Base-by-base conservation (phyloP, 2,329 filamentous ascomycete species). In the Ophiosphaerella herpotricha region DNA sequence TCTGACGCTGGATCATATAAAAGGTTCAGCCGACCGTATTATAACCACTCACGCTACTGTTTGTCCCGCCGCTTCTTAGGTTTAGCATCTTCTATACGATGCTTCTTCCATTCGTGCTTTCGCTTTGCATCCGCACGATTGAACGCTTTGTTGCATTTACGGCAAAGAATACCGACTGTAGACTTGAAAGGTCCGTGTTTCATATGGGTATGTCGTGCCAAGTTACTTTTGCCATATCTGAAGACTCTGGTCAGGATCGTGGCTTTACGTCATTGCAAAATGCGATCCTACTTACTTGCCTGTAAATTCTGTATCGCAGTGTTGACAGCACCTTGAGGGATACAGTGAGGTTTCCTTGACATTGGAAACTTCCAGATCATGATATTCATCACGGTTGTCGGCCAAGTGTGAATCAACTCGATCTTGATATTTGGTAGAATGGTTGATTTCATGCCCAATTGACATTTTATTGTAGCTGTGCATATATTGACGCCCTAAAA, bases 21-120 rank as follows among this genome's bases (percentile, higher is more conserved):
- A 6, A 9, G 23, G 13, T 33, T 31, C 43, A 51, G 48, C 48
- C 48, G 1, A 18, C 26, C n/a, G 7, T 36, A 1, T 14, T 2
- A 11, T 29, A 11, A 36, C 26, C 7, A 5, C 23, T 35, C 26
- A 26, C 40, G 18, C 39, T 16, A 42, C 37, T 34, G 35, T 1
- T 39, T 36, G 1, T 33, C 43, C 5, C 36, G 21, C n/a, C 52
- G 48, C 29, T 52, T 61, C 14, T 48, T 54, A 0, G 58, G 50
- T 44, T 42, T 52, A 3, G 49, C 44, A 26, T 50, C 47, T 2
- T 1, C 11, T 6, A 55, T 36, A 0, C 32, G 21, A 13, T 61
- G 58, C 21, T 44, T 51, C 7, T 55, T 52, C 54, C 52, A 56
- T 21, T 61, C 56, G 18, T 61, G 58, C 7, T 61, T 61, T 6